These are phyloP conservation scores for Candida palmyrensis DNA, from an alignment of 805 yeast species.

Conservation along the genomic window DNA sequence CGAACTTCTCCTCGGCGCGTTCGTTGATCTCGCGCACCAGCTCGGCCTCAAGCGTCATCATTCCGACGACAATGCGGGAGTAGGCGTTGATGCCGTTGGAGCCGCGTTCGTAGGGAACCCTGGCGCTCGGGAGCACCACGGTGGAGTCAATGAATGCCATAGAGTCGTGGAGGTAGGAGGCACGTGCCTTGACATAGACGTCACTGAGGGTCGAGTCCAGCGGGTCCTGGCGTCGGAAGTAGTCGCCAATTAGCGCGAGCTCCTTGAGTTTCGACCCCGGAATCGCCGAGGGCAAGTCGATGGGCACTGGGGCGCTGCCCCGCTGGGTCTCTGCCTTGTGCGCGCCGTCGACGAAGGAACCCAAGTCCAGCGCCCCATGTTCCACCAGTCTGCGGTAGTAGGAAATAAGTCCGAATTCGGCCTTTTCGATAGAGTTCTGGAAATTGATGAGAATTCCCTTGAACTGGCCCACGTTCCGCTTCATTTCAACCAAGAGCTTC, in stretches of 20 bases:
- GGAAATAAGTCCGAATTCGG: conserved; percentile 49
- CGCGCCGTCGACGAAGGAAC: conserved; percentile 31
- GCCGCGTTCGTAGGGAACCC: conserved; percentile 55
- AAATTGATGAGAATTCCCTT: conserved; percentile 64
- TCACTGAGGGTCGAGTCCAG: conserved; percentile 8
- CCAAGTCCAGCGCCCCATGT: conserved; percentile 43
- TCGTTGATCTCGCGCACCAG: conserved; percentile 40
- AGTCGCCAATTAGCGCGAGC: conserved; percentile 38
- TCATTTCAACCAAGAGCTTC: conserved; percentile 41
- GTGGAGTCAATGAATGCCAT: conserved; percentile 43
- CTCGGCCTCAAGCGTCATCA: conserved; percentile 46
- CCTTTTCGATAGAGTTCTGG: conserved; percentile 47
- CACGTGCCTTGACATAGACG: conserved; percentile 17
- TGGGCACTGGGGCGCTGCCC: background rate
- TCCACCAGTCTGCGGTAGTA: conserved; percentile 40
- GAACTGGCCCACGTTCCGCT: conserved; percentile 45
- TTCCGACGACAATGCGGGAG: conserved; percentile 46
- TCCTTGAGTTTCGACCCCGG: conserved; percentile 21
- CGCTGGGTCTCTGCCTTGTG: conserved; percentile 8
- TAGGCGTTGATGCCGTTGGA: conserved; percentile 53
- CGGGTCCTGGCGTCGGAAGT: conserved; percentile 27
- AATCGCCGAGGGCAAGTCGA: background rate
- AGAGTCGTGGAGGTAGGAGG: conserved; percentile 31
- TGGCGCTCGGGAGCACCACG: conserved; percentile 34
- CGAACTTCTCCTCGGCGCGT: conserved; percentile 19